Base-by-base conservation (phyloP, 495 filamentous ascomycete genomes). In the Hypoxylon rickii region DNA sequence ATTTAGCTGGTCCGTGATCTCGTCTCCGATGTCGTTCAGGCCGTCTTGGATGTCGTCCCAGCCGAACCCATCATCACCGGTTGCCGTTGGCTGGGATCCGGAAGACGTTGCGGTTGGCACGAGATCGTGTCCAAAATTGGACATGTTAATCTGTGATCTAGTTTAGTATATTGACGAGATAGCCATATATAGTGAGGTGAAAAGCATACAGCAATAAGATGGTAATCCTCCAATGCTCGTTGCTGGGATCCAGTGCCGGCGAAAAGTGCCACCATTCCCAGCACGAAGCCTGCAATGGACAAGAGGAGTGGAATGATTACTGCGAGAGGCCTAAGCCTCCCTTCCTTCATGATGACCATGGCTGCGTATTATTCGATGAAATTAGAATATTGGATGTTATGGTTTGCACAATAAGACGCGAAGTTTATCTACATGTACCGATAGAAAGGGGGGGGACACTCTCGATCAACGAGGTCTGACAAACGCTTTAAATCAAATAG, bases 251-350 rank as follows among this genome's bases (percentile, higher is more conserved):
- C 48, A 70, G 78, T 57, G 24, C 89, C 89, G 2, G 89, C 86
- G 56, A 92, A 85, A 50, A 93, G 78, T 29, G 84, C 86, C 32
- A 91, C 71, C 56, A 90, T 73, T 11, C 78, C 78, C 29, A 93
- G 73, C 37, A 92, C 77, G 61, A 92, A 86, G 32, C 84, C 82
- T 13, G 76, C 79, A 20, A 86, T 76, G 11, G 78, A 78, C 46
- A 76, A 64, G 17, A 78, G 43, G 2, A 73, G 59, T 0, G 79
- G 76, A 17, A 79, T 32, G n/a, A 78, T 18, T n/a, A 70, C 74
- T 15, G 63, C 43, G 0, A 64, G 43, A 24, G 74, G 69, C 70
- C 18, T 24, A 2, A 47, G 16, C 15, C 33, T 40, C 20, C 54
- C 55, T 15, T 63, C 48, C 22, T 26, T 55, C 10, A 75, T 69